Conservation (phyloP, 73 alveolate genomes). For the Paramecium sexaurelia region DNA sequence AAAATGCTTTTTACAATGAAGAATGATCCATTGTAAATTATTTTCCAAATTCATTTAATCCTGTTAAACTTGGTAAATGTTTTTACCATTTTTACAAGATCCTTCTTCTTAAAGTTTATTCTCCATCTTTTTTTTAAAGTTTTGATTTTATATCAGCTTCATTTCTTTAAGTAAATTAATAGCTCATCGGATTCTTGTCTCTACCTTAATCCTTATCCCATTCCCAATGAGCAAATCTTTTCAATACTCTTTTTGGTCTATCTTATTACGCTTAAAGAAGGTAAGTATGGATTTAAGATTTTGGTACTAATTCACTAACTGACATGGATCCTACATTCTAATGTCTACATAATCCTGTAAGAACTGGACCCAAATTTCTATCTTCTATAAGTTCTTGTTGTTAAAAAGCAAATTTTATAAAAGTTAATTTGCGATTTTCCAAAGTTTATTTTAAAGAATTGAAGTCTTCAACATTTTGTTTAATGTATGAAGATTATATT, state of each 20-base stretch:
- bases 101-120: not conserved
- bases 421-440: slow-evolving; percentile 23
- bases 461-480: not conserved
- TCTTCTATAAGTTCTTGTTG: slow-evolving; percentile 32
- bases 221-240: slow-evolving; percentile 59
- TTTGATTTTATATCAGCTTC: not conserved
- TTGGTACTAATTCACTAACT: not conserved
- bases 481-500: not conserved
- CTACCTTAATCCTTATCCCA: slow-evolving; percentile 12
- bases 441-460: not conserved
- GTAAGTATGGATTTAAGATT: not conserved
- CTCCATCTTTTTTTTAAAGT: not conserved
- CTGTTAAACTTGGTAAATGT: not conserved
- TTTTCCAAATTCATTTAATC: slow-evolving; percentile 35
- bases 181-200: not conserved
- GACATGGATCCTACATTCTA: slow-evolving; percentile 28
- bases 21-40: slow-evolving; percentile 46
- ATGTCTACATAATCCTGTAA: not conserved
- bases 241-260: slow-evolving; percentile 27
- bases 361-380: slow-evolving; percentile 52
- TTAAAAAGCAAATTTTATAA: not conserved
- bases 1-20: not conserved
- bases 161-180: not conserved
- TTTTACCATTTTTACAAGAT: slow-evolving; percentile 32
- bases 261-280: not conserved